Conservation (phyloP, 768 basidiomycete genomes). For the Phylloporus sp. region DNA sequence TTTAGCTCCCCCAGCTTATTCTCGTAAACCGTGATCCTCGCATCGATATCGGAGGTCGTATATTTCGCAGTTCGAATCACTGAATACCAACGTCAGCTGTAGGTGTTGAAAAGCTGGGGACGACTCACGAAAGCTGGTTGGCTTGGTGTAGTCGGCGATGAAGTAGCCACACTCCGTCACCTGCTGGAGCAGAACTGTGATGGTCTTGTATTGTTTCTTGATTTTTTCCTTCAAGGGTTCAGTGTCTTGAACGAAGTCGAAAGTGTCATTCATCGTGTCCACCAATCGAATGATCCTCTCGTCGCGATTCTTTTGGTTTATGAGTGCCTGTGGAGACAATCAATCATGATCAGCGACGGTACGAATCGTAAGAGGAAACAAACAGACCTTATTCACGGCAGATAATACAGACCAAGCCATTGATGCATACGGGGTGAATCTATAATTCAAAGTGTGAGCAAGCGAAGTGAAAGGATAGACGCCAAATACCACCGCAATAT, state of each 20-base stretch:
- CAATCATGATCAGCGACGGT: background rate
- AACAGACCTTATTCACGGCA: background rate
- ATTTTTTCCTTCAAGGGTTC: background rate
- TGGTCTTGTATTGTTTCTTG: background rate
- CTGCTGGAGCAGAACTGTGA: background rate
- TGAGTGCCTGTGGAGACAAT: background rate
- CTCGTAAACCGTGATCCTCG: too few species aligned
- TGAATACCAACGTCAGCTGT: background rate
- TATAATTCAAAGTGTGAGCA: background rate
- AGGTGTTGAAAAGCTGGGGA: background rate
- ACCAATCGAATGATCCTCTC: background rate
- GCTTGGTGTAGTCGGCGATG: too few species aligned
- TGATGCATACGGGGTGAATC: slow-evolving; percentile 6
- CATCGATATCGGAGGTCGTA: too few species aligned
- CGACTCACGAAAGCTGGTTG: too few species aligned
- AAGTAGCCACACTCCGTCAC: background rate
- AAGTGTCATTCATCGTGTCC: background rate
- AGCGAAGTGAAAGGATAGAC: background rate
- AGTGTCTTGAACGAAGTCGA: background rate
- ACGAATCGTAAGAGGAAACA: background rate
- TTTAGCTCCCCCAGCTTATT: too few species aligned
- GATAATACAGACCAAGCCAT: slow-evolving; percentile 1
- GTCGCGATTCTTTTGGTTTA: too few species aligned
- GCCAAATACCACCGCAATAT: background rate
- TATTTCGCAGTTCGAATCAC: too few species aligned